Evolutionary conservation across 2,329 filamentous ascomycete species (phyloP).

Genomic region (Lachnellula hyalina): DNA sequence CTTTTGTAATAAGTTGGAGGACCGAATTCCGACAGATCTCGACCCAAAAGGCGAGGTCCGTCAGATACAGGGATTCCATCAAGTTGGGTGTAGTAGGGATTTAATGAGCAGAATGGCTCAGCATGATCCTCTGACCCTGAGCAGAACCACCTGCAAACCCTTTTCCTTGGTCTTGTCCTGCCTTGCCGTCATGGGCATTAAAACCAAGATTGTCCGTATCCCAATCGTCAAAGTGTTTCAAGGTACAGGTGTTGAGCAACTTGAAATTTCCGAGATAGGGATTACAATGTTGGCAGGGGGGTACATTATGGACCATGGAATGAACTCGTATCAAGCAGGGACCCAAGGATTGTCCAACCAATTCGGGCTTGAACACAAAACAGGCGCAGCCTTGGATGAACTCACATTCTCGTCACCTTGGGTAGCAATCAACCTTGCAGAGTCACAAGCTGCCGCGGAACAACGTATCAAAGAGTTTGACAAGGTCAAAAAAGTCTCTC

Average conservation of each 20-base stretch:
- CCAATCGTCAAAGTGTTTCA: neutral
- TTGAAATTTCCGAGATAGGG: neutral
- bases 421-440: neutral
- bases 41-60: neutral
- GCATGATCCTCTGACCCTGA: neutral
- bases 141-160: neutral
- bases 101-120: neutral
- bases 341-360: neutral
- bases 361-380: neutral
- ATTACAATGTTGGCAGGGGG: neutral
- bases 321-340: neutral
- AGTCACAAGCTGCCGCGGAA: neutral
- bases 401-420: neutral
- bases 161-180: neutral
- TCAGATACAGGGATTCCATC: neutral
- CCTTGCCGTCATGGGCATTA: neutral
- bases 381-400: neutral
- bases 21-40: neutral
- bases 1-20: neutral
- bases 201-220: neutral
- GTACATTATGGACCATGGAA: neutral
- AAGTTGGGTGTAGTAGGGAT: neutral
- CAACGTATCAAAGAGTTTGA: too few relatives aligned
- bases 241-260: neutral
- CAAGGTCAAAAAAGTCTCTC: too few relatives aligned